Evolutionary conservation across 148 eudicot genomes (phyloP), one percentile per base, ranked within the genome.

Genomic region (Dianthus caryophyllus): DNA sequence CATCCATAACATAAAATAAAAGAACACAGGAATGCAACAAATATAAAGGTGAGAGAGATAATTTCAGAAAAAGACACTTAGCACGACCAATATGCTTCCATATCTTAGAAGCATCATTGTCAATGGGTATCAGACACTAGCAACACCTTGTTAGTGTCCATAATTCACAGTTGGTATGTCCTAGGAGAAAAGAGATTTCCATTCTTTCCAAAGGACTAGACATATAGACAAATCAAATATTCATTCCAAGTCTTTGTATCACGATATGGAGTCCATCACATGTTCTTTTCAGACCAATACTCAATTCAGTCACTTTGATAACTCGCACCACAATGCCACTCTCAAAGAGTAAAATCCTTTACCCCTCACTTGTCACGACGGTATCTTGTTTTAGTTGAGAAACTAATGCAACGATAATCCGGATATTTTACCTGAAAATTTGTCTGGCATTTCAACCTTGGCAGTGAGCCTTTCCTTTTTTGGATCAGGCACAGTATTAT

Each of bases 401-500:
- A 21, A 9, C 25, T 53, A 38, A 39, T 36, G 36, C 46, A 18
- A 36, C 36, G n/a, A 60, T 38, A 21, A 60, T 18, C 16, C 33
- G 26, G 14, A 58, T 29, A 18, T 22, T 64, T 62, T 24, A 79
- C 80, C 80, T 68, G 77, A 69, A 78, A 81, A 66, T 46, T 56
- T 70, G 68, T 79, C 77, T 31, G 83, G 70, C 30, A 76, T 71
- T 59, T 84, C 85, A 20, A 68, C 72, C 78, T 77, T 84, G 61
- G 72, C 61, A 43, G 64, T 68, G 48, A 67, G 55, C 66, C 75
- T 84, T 55, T 83, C 87, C 61, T 77, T 81, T 49, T 83, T 75
- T 12, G 66, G 17, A 72, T 79, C 82, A 64, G 68, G 61, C 56
- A 62, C 47, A 14, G 57, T 61, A 68, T 75, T 61, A 69, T 71